phyloP scores from a whole-genome alignment of 2,329 filamentous ascomycete species.

The Trichophyton simii region DNA sequence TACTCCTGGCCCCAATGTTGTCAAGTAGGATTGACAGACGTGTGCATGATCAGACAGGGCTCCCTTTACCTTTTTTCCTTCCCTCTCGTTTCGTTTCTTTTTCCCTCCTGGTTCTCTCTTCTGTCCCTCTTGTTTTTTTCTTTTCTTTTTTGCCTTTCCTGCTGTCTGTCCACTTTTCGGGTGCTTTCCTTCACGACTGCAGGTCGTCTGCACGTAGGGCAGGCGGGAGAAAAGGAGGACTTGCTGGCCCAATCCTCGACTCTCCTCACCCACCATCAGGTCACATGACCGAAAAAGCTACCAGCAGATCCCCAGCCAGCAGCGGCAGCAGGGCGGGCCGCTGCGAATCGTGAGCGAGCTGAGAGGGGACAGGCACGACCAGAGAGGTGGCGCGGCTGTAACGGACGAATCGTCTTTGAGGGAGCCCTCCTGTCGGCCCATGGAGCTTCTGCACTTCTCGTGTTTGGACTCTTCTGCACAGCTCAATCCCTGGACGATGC shows the following conservation, averaged over 20 bases:
- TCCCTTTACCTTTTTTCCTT: constrained; percentile 7
- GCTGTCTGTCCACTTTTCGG: constrained; percentile 1
- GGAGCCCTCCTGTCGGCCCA: constrained; percentile 5
- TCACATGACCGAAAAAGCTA: constrained; percentile 20
- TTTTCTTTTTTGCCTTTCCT: constrained; percentile 4
- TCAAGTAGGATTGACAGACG: constrained; percentile 15
- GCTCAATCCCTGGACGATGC: constrained; percentile 8
- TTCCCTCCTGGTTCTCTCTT: constrained; percentile 5
- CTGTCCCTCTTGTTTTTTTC: constrained; percentile 1
- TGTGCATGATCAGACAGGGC: constrained; percentile 11
- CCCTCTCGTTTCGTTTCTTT: constrained; percentile 7
- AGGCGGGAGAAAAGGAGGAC: constrained; percentile 7
- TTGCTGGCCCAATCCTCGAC: constrained; percentile 15
- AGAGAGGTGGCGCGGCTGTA: constrained; percentile 13
- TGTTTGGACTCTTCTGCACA: constrained; percentile 8
- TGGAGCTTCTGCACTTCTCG: constrained; percentile 5
- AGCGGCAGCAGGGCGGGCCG: constrained; percentile 14
- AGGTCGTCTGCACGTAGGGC: not conserved
- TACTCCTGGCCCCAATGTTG: constrained; percentile 17
- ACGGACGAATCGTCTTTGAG: constrained; percentile 12
- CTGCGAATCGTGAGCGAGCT: constrained; percentile 12
- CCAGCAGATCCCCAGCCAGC: constrained; percentile 16
- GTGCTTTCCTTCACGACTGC: constrained; percentile 1
- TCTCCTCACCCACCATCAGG: constrained; percentile 13
- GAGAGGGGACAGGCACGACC: constrained; percentile 9